A percentile compares a stretch with the other conserved stretches of the same genome.
Evolutionary conservation across 2,329 filamentous ascomycete genomes (phyloP).

Genomic region (Dendrostoma leiphaemia): DNA sequence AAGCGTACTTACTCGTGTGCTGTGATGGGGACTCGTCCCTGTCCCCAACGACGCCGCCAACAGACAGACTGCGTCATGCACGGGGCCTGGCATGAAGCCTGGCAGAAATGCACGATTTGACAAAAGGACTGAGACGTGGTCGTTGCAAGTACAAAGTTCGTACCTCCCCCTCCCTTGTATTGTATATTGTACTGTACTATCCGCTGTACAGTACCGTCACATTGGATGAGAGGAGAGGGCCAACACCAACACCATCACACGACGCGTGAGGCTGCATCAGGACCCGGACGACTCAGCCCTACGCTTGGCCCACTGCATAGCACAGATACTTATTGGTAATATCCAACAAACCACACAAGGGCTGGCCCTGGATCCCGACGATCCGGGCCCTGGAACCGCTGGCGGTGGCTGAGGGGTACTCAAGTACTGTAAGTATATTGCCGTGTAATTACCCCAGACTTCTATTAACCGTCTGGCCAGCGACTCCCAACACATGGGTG

Average conservation of each 20-base stretch:
- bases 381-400: background rate
- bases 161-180: background rate
- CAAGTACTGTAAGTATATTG: no score
- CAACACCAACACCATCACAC: no score
- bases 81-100: background rate
- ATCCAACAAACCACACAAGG: no score
- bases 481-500: no score
- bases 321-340: no score
- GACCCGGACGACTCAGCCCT: conserved; percentile 7
- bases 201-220: background rate
- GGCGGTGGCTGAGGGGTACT: no score
- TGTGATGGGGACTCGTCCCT: no score
- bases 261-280: no score
- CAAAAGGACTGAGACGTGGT: conserved; percentile 4
- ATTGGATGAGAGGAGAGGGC: background rate
- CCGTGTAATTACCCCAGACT: no score
- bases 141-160: background rate
- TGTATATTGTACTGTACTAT: no score
- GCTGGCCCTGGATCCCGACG: background rate
- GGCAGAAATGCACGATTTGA: background rate
- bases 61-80: background rate
- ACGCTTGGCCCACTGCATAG: background rate
- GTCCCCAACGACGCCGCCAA: background rate
- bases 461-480: no score
- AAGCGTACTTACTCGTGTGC: no score